Conservation (phyloP, 441 rosid genomes). For the Populus hybrid region DNA sequence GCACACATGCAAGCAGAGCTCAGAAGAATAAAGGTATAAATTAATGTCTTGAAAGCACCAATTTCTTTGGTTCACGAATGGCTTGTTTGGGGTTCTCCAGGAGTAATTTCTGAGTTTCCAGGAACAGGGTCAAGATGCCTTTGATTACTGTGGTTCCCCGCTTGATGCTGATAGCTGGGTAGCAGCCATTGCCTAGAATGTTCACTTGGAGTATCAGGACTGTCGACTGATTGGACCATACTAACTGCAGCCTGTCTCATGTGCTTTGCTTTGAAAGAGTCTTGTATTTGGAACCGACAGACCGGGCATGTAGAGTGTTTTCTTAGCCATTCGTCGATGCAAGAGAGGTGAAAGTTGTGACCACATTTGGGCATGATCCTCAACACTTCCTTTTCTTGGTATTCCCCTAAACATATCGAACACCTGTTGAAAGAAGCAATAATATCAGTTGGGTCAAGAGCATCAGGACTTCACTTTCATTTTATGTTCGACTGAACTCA, state of each 20-base stretch:
- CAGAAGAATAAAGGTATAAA: background rate
- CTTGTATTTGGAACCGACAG: constrained; percentile 48
- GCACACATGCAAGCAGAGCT: background rate
- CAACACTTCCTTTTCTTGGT: constrained; percentile 57
- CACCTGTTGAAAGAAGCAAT: constrained; percentile 33
- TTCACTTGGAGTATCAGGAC: constrained; percentile 28
- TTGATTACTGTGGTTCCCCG: constrained; percentile 19
- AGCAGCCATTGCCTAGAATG: constrained; percentile 34
- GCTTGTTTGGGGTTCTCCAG: constrained; percentile 19
- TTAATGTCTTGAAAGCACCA: background rate
- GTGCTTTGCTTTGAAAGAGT: constrained; percentile 28
- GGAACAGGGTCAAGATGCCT: constrained; percentile 10
- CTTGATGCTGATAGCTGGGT: constrained; percentile 17
- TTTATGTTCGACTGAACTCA: background rate
- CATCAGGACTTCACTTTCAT: background rate
- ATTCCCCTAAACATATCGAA: constrained; percentile 64
- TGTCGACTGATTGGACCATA: constrained; percentile 14
- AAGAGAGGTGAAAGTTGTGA: constrained; percentile 59
- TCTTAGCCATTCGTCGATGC: constrained; percentile 66
- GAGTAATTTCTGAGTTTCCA: constrained; percentile 17
- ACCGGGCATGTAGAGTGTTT: constrained; percentile 68
- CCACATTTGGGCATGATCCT: constrained; percentile 70
- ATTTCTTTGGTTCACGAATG: background rate
- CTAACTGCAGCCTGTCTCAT: constrained; percentile 24
- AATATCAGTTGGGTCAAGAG: background rate